Percentiles rank a stretch among this genome's conserved stretches.
phyloP scores from a whole-genome alignment of 441 rosid species.

The Geranium incanum region DNA sequence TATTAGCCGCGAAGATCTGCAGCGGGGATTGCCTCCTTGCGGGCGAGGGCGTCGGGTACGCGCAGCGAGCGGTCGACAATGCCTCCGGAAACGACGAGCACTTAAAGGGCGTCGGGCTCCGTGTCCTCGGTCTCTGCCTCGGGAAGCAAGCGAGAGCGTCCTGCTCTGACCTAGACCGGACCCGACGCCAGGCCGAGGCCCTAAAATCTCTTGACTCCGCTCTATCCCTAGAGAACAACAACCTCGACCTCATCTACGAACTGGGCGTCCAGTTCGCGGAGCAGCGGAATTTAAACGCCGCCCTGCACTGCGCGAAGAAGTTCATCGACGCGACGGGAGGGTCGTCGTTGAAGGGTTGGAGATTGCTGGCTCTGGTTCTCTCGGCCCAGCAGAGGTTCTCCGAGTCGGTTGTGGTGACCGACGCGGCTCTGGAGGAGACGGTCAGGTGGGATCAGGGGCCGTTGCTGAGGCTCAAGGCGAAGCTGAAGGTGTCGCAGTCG shows the following conservation, averaged over 20 bases:
- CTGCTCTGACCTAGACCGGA: constrained; percentile 73
- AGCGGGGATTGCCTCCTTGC: constrained; percentile 62
- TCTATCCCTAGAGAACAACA: constrained; percentile 50
- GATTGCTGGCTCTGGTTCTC: constrained; percentile 66
- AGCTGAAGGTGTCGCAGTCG: constrained; percentile 61
- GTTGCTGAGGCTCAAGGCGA: constrained; percentile 72
- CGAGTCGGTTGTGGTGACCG: constrained; percentile 78
- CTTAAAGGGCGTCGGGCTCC: constrained; percentile 67
- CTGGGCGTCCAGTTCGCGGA: constrained; percentile 79
- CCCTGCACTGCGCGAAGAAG: constrained; percentile 57
- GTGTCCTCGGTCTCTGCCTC: constrained; percentile 73
- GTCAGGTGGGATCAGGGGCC: constrained; percentile 88
- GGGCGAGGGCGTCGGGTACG: constrained; percentile 70
- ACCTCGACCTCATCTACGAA: constrained; percentile 68
- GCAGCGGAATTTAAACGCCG: constrained; percentile 65
- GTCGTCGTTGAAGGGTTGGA: constrained; percentile 77
- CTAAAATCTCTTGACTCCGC: constrained; percentile 69
- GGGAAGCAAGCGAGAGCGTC: constrained; percentile 70
- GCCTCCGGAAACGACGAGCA: constrained; percentile 61
- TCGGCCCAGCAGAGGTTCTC: constrained; percentile 81
- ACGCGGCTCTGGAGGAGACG: constrained; percentile 90
- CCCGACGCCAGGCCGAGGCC: constrained; percentile 69
- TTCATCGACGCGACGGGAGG: constrained; percentile 79
- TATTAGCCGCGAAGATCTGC: constrained; percentile 80
- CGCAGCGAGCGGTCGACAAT: constrained; percentile 51